Evolutionary conservation across 75 land plant species (phyloP).

Genomic region (Adiantum capillusveneris): DNA sequence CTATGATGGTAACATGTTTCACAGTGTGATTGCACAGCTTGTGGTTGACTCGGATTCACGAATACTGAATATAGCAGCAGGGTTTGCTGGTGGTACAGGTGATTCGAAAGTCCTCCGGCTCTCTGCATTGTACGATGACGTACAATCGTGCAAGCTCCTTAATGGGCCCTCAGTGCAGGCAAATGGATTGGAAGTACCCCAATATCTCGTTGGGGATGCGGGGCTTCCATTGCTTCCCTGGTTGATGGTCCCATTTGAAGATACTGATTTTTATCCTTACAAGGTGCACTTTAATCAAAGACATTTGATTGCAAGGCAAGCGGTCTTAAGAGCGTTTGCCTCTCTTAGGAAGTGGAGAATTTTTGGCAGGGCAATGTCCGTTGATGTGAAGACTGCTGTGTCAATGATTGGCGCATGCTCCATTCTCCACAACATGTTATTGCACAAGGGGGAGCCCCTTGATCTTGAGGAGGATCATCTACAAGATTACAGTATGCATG

Average conservation of each 20-base stretch:
- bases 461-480: constrained; percentile 23
- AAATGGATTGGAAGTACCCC: constrained; percentile 22
- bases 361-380: constrained; percentile 30
- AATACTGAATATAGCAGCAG: constrained; percentile 48
- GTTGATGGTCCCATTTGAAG: constrained; percentile 51
- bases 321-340: constrained; percentile 19
- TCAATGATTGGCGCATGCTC: constrained; percentile 61
- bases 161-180: constrained; percentile 10
- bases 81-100: constrained; percentile 36
- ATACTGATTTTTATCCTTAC: constrained; percentile 10
- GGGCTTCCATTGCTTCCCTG: constrained; percentile 51
- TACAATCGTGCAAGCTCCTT: constrained; percentile 26
- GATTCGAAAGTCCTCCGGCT: constrained; percentile 35
- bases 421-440: constrained; percentile 56
- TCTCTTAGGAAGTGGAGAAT: constrained; percentile 66
- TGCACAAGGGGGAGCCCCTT: constrained; percentile 40
- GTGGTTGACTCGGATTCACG: constrained; percentile 48
- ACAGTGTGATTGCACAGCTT: constrained; percentile 39
- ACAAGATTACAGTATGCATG: constrained; percentile 11
- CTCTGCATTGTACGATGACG: constrained; percentile 41
- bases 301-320: constrained; percentile 14
- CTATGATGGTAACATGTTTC: constrained; percentile 4
- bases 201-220: constrained; percentile 45
- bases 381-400: constrained; percentile 40
- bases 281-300: constrained; percentile 47